A percentile compares a stretch with the other conserved stretches of the same genome.
Evolutionary conservation across 805 yeast species (phyloP).

Genomic region (Dipodascus geniculatus): DNA sequence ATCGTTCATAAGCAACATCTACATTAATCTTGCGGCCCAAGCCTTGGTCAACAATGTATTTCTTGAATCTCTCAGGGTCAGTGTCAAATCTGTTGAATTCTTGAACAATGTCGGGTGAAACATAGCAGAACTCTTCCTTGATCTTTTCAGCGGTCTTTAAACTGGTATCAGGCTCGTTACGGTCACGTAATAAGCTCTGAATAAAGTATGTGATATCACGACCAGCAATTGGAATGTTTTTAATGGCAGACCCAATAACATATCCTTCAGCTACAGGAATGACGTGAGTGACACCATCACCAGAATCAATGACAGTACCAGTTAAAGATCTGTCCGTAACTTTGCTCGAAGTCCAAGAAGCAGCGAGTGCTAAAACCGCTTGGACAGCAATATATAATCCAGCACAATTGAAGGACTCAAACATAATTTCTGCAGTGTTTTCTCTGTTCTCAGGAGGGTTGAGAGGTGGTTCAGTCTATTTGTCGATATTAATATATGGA

Average conservation of each 20-base stretch:
- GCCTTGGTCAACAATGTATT: slow-evolving; percentile 74
- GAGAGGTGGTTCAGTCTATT: slow-evolving; percentile 84
- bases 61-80: slow-evolving; percentile 88
- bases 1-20: slow-evolving; percentile 95
- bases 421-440: slow-evolving; percentile 97
- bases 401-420: slow-evolving; percentile 96
- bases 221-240: slow-evolving; percentile 97
- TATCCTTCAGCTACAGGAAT: slow-evolving; percentile 99
- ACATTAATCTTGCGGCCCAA: slow-evolving; percentile 54
- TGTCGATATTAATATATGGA: not conserved
- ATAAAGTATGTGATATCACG: slow-evolving; percentile 92
- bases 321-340: slow-evolving; percentile 91
- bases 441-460: slow-evolving; percentile 99
- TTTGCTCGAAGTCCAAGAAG: slow-evolving; percentile 96
- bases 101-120: slow-evolving; percentile 93
- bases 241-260: slow-evolving; percentile 94
- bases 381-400: slow-evolving; percentile 98
- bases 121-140: slow-evolving; percentile 94
- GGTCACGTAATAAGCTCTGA: slow-evolving; percentile 86
- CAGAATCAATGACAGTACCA: slow-evolving; percentile 96
- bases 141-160: slow-evolving; percentile 93
- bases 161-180: slow-evolving; percentile 92
- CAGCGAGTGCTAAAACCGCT: slow-evolving; percentile 96
- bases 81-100: slow-evolving; percentile 92
- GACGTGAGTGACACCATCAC: slow-evolving; percentile 98